Evolutionary conservation across 75 land plant genomes (phyloP), one percentile per base, ranked within the genome.

Genomic region (Sequoia sempervirens): DNA sequence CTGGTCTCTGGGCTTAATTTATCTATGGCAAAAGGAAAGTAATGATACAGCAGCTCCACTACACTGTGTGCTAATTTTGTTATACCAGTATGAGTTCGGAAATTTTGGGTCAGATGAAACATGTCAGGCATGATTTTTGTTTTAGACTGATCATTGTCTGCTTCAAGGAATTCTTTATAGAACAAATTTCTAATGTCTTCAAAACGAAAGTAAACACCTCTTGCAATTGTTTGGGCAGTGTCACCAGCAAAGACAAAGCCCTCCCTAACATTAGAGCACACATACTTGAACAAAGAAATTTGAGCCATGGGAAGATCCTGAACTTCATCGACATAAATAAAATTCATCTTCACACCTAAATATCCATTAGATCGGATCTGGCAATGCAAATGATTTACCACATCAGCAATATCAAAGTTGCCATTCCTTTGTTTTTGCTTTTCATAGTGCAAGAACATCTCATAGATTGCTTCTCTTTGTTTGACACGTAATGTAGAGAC

Each of bases 181-280:
- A 92, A 94, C 28, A 94, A 73, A 54, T 85, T 87, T 54, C 88
- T 78, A 50, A 93, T 87, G 46, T 93, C 96, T 81, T 92, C 85
- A 41, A 94, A 94, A 34, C 94, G 83, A 76, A 94, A 94, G 78
- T 91, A 88, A 76, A 92, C 86, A 14, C 96, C 96, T 78, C 87
- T 85, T 13, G 96, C 91, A 86, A 94, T 94, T 10, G 94, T 93
- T 82, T 94, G 96, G 15, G 96, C 94, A 13, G 96, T 94, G 79
- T 94, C 94, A 26, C 96, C 94, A 17, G 96, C 94, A 88, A 94
- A 94, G 52, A 91, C 88, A 85, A 88, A 94, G 7, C 96, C 96
- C 47, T 88, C 89, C 2, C 76, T 52, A 14, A 88, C 53, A 75
- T 94, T 93, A 69, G 41, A 82, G 85, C 90, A 90, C 14, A 94